phyloP scores from a whole-genome alignment of 116 monocot genomes.

The Dioscorea cayenensis region DNA sequence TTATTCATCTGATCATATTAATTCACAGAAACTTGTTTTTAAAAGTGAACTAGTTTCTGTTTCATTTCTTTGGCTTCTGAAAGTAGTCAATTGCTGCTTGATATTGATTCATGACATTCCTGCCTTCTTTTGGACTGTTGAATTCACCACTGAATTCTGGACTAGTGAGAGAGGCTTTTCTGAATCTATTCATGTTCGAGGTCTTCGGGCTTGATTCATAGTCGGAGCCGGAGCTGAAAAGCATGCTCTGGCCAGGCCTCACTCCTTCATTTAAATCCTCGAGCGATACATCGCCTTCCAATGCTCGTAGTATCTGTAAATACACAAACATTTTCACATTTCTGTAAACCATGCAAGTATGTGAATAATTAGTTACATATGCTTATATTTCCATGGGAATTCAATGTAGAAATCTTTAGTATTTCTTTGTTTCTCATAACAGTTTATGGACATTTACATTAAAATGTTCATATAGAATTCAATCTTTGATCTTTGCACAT shows the following conservation, averaged over 20 bases:
- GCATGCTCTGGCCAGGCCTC: conserved; percentile 45
- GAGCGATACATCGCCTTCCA: conserved; percentile 52
- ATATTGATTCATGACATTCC: conserved; percentile 4
- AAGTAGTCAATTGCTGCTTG: conserved; percentile 26
- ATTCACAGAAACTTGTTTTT: background rate
- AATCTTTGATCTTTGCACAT: too few relatives aligned
- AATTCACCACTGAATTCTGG: conserved; percentile 32
- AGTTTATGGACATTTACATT: too few relatives aligned
- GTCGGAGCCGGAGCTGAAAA: conserved; percentile 38
- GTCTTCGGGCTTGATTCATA: conserved; percentile 36
- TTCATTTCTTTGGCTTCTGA: background rate
- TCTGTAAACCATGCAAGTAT: too few relatives aligned
- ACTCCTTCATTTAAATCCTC: conserved; percentile 57
- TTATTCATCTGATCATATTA: background rate
- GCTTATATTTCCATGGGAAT: too few relatives aligned
- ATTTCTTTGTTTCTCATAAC: too few relatives aligned
- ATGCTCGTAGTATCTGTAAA: conserved; percentile 42
- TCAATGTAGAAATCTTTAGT: too few relatives aligned
- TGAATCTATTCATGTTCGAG: conserved; percentile 25
- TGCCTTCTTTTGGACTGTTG: conserved; percentile 19
- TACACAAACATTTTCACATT: too few relatives aligned
- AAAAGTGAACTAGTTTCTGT: too few relatives aligned
- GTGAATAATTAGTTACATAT: too few relatives aligned
- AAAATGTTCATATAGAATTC: too few relatives aligned
- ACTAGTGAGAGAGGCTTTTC: conserved; percentile 16